A percentile compares a stretch with the other conserved stretches of the same genome.
phyloP scores from a whole-genome alignment of 768 basidiomycete species.

The Tricholoma hemisulphureum region DNA sequence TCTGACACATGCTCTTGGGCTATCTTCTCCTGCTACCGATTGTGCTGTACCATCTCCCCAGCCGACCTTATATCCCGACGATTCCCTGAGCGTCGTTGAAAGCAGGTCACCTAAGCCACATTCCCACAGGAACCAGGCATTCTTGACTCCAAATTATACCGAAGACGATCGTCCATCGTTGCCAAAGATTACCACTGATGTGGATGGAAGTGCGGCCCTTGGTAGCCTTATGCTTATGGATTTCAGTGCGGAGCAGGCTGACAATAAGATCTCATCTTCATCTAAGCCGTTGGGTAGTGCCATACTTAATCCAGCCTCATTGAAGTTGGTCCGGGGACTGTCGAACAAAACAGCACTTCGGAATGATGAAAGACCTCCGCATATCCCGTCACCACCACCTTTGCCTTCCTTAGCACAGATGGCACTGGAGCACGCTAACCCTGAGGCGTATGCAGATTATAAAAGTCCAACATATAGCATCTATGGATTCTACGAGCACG shows the following conservation, averaged over 20 bases:
- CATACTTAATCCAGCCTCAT: neutral
- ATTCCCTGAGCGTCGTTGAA: conserved; percentile 63
- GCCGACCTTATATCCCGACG: conserved; percentile 68
- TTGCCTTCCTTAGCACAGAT: conserved; percentile 75
- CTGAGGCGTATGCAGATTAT: conserved; percentile 63
- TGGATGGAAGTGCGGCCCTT: conserved; percentile 47
- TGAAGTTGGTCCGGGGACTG: neutral
- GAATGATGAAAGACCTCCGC: conserved; percentile 63
- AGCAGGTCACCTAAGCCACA: conserved; percentile 22
- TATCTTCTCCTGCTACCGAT: conserved; percentile 36
- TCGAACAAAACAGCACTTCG: conserved; percentile 11
- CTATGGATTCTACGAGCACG: conserved; percentile 67
- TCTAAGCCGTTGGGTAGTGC: conserved; percentile 34
- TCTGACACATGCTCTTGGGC: conserved; percentile 36
- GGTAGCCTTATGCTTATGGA: conserved; percentile 65
- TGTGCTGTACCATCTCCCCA: conserved; percentile 48
- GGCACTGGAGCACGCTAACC: conserved; percentile 64
- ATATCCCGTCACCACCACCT: conserved; percentile 77
- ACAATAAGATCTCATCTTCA: conserved; percentile 21
- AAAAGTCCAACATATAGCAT: conserved; percentile 83
- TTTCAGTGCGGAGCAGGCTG: conserved; percentile 31
- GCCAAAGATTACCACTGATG: conserved; percentile 22
- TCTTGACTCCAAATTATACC: conserved; percentile 21
- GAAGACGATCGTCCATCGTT: conserved; percentile 17
- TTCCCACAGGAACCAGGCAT: neutral